phyloP scores from a whole-genome alignment of 352 stramenopile species.

The Nothophytophthora sp. region DNA sequence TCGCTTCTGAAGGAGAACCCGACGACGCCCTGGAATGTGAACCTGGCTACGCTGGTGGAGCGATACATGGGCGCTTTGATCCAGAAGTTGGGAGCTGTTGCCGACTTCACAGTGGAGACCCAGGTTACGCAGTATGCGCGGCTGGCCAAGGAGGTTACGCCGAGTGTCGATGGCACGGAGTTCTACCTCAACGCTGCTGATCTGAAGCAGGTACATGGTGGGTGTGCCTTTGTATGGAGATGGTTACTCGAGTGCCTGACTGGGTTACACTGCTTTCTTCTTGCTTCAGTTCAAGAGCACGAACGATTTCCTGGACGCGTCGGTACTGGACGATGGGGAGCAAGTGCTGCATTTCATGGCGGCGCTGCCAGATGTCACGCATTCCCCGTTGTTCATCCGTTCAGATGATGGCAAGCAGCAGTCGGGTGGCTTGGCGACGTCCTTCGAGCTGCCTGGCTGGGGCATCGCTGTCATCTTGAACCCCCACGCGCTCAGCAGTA shows the following conservation, averaged over 20 bases:
- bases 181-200: constrained; percentile 61
- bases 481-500: constrained; percentile 16
- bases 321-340: constrained; percentile 69
- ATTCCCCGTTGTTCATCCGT: constrained; percentile 64
- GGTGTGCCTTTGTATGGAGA: not conserved
- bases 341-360: constrained; percentile 83
- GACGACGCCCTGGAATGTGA: constrained; percentile 42
- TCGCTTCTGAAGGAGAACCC: constrained; percentile 64
- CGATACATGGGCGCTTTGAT: constrained; percentile 47
- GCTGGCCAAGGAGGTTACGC: constrained; percentile 56
- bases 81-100: constrained; percentile 48
- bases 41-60: constrained; percentile 38
- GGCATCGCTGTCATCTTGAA: constrained; percentile 67
- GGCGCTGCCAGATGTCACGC: constrained; percentile 43
- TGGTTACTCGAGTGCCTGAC: not conserved
- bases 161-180: constrained; percentile 22
- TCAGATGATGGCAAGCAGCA: constrained; percentile 1
- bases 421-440: constrained; percentile 27
- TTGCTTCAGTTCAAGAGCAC: constrained; percentile 68
- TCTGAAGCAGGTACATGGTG: constrained; percentile 64
- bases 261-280: not conserved
- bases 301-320: constrained; percentile 72
- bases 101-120: constrained; percentile 72
- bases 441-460: constrained; percentile 76
- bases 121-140: constrained; percentile 71